Conservation (phyloP, 305 asterid species). For the Fraxinus nigra region DNA sequence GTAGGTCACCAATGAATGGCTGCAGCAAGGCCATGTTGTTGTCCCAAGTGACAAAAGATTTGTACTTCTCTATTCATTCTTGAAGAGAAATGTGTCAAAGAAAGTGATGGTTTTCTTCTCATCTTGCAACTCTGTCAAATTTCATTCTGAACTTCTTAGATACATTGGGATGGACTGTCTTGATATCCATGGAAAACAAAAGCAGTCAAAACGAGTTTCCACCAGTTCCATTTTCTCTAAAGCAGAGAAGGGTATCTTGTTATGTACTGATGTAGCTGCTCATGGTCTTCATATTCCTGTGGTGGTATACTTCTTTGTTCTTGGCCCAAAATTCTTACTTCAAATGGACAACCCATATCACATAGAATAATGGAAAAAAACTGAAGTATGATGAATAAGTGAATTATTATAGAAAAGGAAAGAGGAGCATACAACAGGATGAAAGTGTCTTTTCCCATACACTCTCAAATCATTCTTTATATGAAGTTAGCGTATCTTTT, state of each 20-base stretch:
- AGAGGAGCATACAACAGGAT: neutral
- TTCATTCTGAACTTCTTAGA: conserved; percentile 75
- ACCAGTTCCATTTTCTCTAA: conserved; percentile 72
- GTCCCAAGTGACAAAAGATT: conserved; percentile 77
- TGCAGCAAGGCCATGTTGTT: conserved; percentile 85
- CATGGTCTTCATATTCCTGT: conserved; percentile 96
- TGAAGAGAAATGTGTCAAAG: conserved; percentile 74
- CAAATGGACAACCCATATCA: neutral
- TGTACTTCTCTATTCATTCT: conserved; percentile 78
- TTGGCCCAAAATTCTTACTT: neutral
- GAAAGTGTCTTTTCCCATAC: neutral
- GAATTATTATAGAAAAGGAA: neutral
- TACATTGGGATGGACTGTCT: conserved; percentile 62
- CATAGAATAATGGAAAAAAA: neutral
- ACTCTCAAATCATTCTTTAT: neutral
- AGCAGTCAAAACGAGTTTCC: conserved; percentile 77
- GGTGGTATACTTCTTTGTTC: conserved; percentile 58
- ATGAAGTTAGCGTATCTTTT: neutral
- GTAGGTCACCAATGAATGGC: conserved; percentile 89
- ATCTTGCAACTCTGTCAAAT: conserved; percentile 82
- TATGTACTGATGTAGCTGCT: conserved; percentile 95
- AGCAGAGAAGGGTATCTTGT: conserved; percentile 78
- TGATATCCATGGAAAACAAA: conserved; percentile 85
- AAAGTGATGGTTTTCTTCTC: conserved; percentile 99
- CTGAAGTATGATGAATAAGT: neutral